phyloP scores from a whole-genome alignment of 2,329 filamentous ascomycete species.

The Simplicillium aogashimaense region DNA sequence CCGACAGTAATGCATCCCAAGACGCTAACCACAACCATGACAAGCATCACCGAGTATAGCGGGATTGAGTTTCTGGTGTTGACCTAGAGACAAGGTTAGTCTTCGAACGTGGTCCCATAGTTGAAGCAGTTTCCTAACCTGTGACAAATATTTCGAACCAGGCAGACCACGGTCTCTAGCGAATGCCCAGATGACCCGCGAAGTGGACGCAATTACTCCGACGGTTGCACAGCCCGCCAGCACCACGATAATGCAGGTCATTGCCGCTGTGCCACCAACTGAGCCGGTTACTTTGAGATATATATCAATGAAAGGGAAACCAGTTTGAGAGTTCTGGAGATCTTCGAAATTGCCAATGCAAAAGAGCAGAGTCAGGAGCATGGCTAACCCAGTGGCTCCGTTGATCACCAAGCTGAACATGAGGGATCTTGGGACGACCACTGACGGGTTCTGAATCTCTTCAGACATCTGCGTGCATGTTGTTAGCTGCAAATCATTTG shows the following conservation, averaged over 20 bases:
- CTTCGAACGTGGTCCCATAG: not conserved
- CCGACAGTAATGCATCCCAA: conserved; percentile 23
- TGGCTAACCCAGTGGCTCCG: conserved; percentile 10
- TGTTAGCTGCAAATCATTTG: conserved; percentile 9
- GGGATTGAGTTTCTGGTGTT: conserved; percentile 15
- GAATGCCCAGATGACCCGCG: conserved; percentile 47
- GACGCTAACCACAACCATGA: conserved; percentile 16
- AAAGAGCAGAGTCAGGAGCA: conserved; percentile 13
- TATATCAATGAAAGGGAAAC: conserved; percentile 49
- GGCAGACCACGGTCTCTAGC: conserved; percentile 21
- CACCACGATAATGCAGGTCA: conserved; percentile 38
- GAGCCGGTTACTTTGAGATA: conserved; percentile 41
- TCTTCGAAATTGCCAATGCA: conserved; percentile 9
- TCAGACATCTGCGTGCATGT: no score
- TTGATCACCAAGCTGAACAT: conserved; percentile 10
- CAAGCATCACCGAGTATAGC: conserved; percentile 15
- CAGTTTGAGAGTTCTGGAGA: conserved; percentile 17
- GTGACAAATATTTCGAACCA: conserved; percentile 16
- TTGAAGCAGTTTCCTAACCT: conserved; percentile 9
- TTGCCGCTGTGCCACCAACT: conserved; percentile 35
- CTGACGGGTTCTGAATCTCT: conserved; percentile 10
- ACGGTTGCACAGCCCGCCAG: conserved; percentile 38
- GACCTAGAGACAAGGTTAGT: conserved; percentile 9
- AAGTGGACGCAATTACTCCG: conserved; percentile 46
- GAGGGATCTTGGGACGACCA: conserved; percentile 11